phyloP scores from a whole-genome alignment of 2,329 filamentous ascomycete genomes.

The Fusarium buharicum region DNA sequence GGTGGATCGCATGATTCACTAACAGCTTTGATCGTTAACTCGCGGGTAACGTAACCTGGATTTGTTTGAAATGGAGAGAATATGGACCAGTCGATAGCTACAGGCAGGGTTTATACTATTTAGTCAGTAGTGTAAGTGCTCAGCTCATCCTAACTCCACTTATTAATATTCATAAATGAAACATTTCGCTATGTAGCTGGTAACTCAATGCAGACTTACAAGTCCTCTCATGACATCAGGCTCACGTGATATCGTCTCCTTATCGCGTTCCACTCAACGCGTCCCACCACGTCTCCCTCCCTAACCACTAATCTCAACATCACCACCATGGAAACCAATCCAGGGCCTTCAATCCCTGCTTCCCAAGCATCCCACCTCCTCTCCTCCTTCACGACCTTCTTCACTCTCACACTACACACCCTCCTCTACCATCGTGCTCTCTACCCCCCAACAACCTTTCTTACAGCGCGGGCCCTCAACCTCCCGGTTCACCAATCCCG shows the following conservation, averaged over 20 bases:
- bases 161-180: too few species aligned
- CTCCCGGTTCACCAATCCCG: conserved; percentile 85
- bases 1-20: too few species aligned
- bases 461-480: conserved; percentile 83
- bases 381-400: conserved; percentile 78
- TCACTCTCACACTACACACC: conserved; percentile 84
- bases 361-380: conserved; percentile 62
- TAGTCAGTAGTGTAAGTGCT: too few species aligned
- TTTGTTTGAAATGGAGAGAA: too few species aligned
- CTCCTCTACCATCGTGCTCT: conserved; percentile 84
- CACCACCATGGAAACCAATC: conserved; percentile 8
- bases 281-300: conserved; percentile 16
- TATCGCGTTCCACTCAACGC: conserved; percentile 43
- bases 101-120: too few species aligned
- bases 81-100: too few species aligned
- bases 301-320: conserved; percentile 8
- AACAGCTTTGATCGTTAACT: too few species aligned
- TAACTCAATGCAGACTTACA: background rate
- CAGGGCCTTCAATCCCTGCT: conserved; percentile 46
- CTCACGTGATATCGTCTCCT: conserved; percentile 37
- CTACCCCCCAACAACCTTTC: conserved; percentile 82
- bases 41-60: too few species aligned
- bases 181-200: too few species aligned
- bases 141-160: too few species aligned
- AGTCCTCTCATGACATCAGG: background rate